phyloP scores from a whole-genome alignment of 164 flowering plant genomes.

The Piper longum region DNA sequence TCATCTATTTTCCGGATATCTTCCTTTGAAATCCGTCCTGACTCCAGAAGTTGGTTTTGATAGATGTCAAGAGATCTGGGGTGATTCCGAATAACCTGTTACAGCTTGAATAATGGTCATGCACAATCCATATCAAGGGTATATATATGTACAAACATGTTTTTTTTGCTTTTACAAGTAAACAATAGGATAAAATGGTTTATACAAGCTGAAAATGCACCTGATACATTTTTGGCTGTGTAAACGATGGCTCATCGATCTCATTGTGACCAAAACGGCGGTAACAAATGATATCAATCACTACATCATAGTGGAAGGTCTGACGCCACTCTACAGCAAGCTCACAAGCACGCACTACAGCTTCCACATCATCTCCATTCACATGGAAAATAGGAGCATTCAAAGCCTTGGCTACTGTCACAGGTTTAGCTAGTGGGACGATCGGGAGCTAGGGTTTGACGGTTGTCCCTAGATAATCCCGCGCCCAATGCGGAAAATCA shows the following conservation, averaged over 20 bases:
- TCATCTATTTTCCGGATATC: conserved; percentile 49
- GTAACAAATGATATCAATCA: conserved; percentile 87
- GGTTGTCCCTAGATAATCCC: too few species aligned
- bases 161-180: background rate
- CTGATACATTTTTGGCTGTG: conserved; percentile 97
- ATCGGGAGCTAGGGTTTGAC: conserved; percentile 97
- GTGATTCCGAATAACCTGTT: conserved; percentile 76
- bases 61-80: conserved; percentile 81
- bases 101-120: background rate
- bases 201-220: conserved; percentile 15
- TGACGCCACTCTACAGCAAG: conserved; percentile 99
- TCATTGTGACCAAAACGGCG: conserved; percentile 98
- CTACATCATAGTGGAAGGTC: conserved; percentile 95
- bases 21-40: conserved; percentile 58
- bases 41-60: conserved; percentile 58
- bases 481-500: conserved; percentile 87
- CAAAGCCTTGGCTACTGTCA: conserved; percentile 94
- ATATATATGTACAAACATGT: too few species aligned
- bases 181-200: background rate
- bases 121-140: too few species aligned
- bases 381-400: conserved; percentile 97
- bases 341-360: conserved; percentile 93
- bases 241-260: conserved; percentile 96
- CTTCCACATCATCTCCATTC: conserved; percentile 93
- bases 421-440: conserved; percentile 87